These are phyloP conservation scores for Carnegiea gigantea DNA, from an alignment of 179 eudicot genomes.

Conservation along the genomic window DNA sequence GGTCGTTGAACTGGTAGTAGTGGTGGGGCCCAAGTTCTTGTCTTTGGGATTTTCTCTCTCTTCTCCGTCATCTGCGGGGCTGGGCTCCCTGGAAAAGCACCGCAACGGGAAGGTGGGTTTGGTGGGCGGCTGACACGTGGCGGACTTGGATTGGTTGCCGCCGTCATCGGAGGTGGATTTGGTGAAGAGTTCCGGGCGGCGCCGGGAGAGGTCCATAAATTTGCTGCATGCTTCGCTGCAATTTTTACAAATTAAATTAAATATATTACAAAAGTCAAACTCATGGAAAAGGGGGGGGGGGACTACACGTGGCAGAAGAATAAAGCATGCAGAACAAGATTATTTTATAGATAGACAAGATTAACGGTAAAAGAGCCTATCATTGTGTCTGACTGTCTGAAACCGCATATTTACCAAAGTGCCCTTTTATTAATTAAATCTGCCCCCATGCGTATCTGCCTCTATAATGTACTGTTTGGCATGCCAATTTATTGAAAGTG, in stretches of 20 bases:
- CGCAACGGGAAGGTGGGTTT: conserved; percentile 2
- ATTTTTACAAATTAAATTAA: background rate
- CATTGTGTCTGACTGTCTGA: background rate
- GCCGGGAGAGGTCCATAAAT: conserved; percentile 58
- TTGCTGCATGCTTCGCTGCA: conserved; percentile 93
- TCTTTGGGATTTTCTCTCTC: conserved; percentile 5
- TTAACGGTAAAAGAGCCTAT: background rate
- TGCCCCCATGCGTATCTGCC: background rate
- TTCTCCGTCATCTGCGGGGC: background rate
- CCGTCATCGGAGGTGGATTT: conserved; percentile 41
- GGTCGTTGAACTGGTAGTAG: conserved; percentile 2
- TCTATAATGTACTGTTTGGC: background rate
- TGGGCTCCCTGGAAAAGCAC: conserved; percentile 10
- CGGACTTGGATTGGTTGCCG: conserved; percentile 33
- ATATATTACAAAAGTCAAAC: background rate
- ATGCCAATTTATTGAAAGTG: background rate
- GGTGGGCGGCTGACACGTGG: conserved; percentile 22
- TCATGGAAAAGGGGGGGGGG: background rate
- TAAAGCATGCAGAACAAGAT: conserved; percentile 5
- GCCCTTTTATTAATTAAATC: background rate
- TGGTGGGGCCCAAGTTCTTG: conserved; percentile 13
- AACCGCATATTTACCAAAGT: background rate
- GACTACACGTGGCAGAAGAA: background rate
- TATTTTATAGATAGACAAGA: background rate
- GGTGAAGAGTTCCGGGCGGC: conserved; percentile 55